Evolutionary conservation across 176 grass and related monocot genomes (phyloP).

Genomic region (Melocanna baccifera): DNA sequence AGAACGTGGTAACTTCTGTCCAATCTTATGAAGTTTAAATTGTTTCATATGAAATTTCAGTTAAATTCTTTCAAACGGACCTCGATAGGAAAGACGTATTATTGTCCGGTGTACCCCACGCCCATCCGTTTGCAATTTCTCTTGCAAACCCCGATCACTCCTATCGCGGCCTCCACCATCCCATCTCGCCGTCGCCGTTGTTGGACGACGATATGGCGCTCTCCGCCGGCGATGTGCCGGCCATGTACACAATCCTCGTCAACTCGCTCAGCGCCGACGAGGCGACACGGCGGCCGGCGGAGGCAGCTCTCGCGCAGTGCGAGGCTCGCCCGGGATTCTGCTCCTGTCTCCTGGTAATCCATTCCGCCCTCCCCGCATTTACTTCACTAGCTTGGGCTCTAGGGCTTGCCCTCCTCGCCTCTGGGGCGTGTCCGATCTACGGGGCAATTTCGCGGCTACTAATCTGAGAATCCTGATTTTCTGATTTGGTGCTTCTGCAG

Average conservation of each 20-base stretch:
- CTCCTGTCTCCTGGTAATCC: conserved; percentile 91
- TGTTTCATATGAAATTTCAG: too few species aligned
- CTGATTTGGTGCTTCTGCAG: conserved; percentile 44
- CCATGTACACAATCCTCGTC: conserved; percentile 78
- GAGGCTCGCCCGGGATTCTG: conserved; percentile 86
- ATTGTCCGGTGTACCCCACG: too few species aligned
- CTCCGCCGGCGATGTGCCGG: conserved; percentile 74
- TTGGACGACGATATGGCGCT: conserved; percentile 49
- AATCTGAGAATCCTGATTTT: background rate
- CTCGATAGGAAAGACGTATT: too few species aligned
- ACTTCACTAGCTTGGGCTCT: background rate
- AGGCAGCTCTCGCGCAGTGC: conserved; percentile 76
- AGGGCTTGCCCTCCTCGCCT: conserved; percentile 18
- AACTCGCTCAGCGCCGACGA: conserved; percentile 89
- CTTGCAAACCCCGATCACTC: conserved; percentile 5
- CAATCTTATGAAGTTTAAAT: too few species aligned
- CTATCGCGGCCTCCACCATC: background rate
- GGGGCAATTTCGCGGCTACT: background rate
- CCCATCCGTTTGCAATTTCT: background rate
- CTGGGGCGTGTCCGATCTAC: background rate
- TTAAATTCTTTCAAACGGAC: too few species aligned
- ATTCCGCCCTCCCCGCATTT: background rate
- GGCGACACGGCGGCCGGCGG: conserved; percentile 64
- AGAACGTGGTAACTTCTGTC: too few species aligned
- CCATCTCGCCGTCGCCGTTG: background rate